These are phyloP conservation scores for Agrocybe chaxingu DNA, from an alignment of 768 basidiomycete genomes.

Conservation along the genomic window DNA sequence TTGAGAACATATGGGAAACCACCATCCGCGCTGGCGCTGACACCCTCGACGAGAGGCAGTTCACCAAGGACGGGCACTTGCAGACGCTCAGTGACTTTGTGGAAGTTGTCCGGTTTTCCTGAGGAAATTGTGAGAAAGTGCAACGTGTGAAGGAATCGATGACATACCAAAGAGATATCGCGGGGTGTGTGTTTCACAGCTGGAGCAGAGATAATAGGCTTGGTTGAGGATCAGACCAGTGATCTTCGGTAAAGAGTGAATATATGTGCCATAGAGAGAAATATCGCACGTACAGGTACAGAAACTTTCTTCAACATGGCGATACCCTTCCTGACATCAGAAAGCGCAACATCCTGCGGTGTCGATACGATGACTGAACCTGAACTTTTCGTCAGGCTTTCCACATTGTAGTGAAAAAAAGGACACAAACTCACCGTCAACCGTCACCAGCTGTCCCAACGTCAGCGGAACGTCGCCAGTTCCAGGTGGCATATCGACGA, in stretches of 20 bases:
- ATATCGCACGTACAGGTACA: constrained; percentile 64
- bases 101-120: constrained; percentile 68
- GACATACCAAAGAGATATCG: constrained; percentile 28
- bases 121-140: constrained; percentile 37
- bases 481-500: constrained; percentile 95
- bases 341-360: constrained; percentile 89
- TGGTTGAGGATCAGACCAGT: constrained; percentile 87
- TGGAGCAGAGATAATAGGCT: constrained; percentile 76
- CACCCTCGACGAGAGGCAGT: constrained; percentile 73
- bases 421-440: constrained; percentile 14
- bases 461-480: constrained; percentile 96
- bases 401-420: not conserved
- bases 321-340: constrained; percentile 91
- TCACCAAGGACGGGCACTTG: constrained; percentile 69
- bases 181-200: constrained; percentile 53
- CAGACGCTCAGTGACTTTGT: constrained; percentile 52
- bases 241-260: constrained; percentile 47
- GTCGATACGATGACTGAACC: constrained; percentile 94
- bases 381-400: constrained; percentile 26
- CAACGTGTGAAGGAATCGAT: not conserved
- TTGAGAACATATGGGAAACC: constrained; percentile 53
- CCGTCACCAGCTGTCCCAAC: constrained; percentile 39
- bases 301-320: constrained; percentile 87
- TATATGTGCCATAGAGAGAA: not conserved
- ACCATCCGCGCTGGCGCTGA: constrained; percentile 69